These are phyloP conservation scores for Leccinum fibrillosum DNA, from an alignment of 768 basidiomycete genomes.

Conservation along the genomic window DNA sequence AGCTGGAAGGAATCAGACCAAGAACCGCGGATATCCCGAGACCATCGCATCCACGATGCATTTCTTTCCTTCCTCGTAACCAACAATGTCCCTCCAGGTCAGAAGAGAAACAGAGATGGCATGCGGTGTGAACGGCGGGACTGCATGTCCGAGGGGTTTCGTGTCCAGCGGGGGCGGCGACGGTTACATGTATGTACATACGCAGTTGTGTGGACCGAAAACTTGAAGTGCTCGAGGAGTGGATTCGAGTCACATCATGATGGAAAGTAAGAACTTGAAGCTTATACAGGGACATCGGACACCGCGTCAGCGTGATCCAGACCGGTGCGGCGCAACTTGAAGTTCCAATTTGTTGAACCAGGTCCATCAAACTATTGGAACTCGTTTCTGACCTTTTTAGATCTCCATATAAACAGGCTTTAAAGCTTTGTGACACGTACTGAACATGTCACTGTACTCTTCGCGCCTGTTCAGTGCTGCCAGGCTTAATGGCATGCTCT, in stretches of 20 bases:
- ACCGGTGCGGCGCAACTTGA: not conserved
- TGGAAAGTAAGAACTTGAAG: too few species aligned
- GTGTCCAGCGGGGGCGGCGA: conserved; percentile 4
- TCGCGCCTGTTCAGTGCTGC: not conserved
- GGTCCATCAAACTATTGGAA: too few species aligned
- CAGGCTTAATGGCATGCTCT: not conserved
- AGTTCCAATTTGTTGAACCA: not conserved
- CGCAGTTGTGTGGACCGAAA: not conserved
- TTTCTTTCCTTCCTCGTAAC: conserved; percentile 85
- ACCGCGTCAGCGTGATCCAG: not conserved
- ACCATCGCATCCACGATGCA: conserved; percentile 79
- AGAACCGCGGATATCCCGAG: conserved; percentile 92
- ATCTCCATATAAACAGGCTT: not conserved
- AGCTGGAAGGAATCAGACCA: conserved; percentile 55
- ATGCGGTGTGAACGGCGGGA: conserved; percentile 73
- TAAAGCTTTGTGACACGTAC: not conserved
- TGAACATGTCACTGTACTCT: too few species aligned
- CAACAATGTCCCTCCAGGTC: conserved; percentile 90
- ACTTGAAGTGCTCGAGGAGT: too few species aligned
- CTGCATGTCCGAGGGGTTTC: conserved; percentile 42
- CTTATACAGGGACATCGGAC: not conserved
- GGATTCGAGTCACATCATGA: not conserved
- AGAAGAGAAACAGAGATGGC: conserved; percentile 95
- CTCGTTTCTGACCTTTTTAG: too few species aligned
- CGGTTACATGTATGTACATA: not conserved